A percentile compares a stretch with the other conserved stretches of the same genome.
Conservation (phyloP, 139 green algal genomes). For the Zygnema cylindricum region DNA sequence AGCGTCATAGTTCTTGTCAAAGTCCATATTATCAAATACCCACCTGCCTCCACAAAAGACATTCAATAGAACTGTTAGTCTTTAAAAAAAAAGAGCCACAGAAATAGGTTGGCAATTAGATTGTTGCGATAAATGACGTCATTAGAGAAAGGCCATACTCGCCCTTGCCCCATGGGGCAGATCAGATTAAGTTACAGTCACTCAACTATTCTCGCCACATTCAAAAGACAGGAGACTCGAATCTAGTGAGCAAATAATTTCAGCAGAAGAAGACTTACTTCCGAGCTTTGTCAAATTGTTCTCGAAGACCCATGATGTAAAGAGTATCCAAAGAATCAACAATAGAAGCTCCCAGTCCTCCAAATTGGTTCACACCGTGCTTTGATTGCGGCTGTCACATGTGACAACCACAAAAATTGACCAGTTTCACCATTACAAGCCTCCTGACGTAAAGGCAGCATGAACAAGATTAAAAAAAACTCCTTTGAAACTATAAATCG, state of each 20-base stretch:
- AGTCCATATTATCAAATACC: slow-evolving; percentile 68
- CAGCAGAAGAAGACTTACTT: slow-evolving; percentile 20
- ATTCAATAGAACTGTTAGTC: neutral
- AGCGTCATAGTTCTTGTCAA: slow-evolving; percentile 63
- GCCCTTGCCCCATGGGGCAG: too few species aligned
- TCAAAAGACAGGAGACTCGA: too few species aligned
- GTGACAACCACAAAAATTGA: too few species aligned
- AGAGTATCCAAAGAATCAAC: slow-evolving; percentile 77
- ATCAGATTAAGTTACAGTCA: too few species aligned
- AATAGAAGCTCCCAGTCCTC: slow-evolving; percentile 73
- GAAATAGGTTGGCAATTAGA: too few species aligned
- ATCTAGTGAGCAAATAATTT: too few species aligned
- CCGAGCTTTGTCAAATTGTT: slow-evolving; percentile 59
- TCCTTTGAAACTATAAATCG: neutral
- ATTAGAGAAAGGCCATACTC: too few species aligned
- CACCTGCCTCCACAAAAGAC: slow-evolving; percentile 44
- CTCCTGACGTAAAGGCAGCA: too few species aligned
- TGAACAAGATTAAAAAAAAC: slow-evolving; percentile 10
- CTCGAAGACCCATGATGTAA: slow-evolving; percentile 74
- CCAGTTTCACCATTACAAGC: too few species aligned
- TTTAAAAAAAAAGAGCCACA: too few species aligned
- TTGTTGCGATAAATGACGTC: too few species aligned
- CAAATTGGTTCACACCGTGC: slow-evolving; percentile 56
- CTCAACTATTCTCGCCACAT: too few species aligned
- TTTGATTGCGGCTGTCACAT: slow-evolving; percentile 49